phyloP scores from a whole-genome alignment of 139 green algal species.

The Volvox africanus region DNA sequence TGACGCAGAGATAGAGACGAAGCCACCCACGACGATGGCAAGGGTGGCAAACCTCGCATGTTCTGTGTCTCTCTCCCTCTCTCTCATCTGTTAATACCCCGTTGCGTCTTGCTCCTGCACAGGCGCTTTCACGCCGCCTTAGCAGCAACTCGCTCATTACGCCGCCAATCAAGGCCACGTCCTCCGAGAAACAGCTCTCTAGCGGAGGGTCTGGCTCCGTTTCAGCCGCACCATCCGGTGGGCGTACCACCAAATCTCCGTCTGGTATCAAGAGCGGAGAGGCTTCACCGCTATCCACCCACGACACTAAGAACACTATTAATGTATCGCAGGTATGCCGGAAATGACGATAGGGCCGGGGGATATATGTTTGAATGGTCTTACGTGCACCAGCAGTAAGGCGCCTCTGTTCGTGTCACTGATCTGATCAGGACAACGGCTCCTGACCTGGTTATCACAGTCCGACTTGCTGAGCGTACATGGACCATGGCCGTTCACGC shows the following conservation, averaged over 20 bases:
- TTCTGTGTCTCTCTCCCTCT: too few relatives aligned
- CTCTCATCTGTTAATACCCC: not conserved
- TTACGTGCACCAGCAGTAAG: too few relatives aligned
- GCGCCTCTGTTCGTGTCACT: too few relatives aligned
- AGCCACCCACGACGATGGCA: not conserved
- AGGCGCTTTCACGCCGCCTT: conserved; percentile 22
- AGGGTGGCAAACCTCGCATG: too few relatives aligned
- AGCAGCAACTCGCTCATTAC: not conserved
- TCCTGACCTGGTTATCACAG: too few relatives aligned
- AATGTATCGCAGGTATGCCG: conserved; percentile 38
- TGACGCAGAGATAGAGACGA: too few relatives aligned
- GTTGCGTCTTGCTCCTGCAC: not conserved
- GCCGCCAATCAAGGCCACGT: not conserved
- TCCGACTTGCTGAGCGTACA: too few relatives aligned
- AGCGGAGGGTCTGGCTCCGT: not conserved
- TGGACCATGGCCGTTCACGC: too few relatives aligned
- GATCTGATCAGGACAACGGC: too few relatives aligned
- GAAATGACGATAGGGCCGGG: too few relatives aligned
- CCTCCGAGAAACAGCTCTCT: not conserved
- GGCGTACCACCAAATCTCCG: not conserved
- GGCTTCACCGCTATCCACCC: conserved; percentile 6
- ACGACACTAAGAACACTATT: conserved; percentile 50
- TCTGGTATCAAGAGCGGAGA: not conserved
- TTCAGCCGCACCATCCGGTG: not conserved
- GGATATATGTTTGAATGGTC: too few relatives aligned